Base-by-base conservation (phyloP, 768 basidiomycete genomes). In the Coprinellus micaceus region DNA sequence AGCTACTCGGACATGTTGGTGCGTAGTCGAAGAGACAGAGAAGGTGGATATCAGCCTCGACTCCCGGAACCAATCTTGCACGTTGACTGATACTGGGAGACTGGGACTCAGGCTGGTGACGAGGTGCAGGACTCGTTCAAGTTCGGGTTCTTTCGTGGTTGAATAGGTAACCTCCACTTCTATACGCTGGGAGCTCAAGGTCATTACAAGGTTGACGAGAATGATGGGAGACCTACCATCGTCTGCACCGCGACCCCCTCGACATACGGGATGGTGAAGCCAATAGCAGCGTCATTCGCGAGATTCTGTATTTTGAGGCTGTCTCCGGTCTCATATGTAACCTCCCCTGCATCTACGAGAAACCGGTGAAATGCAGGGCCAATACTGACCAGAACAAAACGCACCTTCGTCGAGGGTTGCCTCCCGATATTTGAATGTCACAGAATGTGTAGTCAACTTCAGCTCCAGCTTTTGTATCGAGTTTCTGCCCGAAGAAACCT, bases 21-120 rank as follows among this genome's bases (percentile, higher is more conserved):
- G 79, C 21, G 84, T 86, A 44, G 88, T 87, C 0, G 91, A 84
- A 2, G 93, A 92, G 48, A 97, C 81, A 0, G 91, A 93, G 66
- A 96, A 98, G 66, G 88, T 89, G 3, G 92, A 95, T 61, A 98
- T 85, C 3, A 98, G 72, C 96, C 84, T 86, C 54, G 83, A 77
- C 25, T 88, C 88, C 21, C 96, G 84, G 77, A 98, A 98, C 70
- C 93, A 95, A 67, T 99, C 97, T 70, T 98, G 91, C 0, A 98
- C 96, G 56, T 95, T 97, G 56, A 98, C 90, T 2, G 89, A 83
- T 43, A 99, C 77, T 0, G 96, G 95, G 3, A 98, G 76, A 0
- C 88, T 79, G 6, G 88, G 84, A 13, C 80, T 76, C 3, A 95
- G 75, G 2, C 77, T 69, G 56, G 82, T 79, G 12, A 81, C 77